A percentile compares a stretch with the other conserved stretches of the same genome.
phyloP scores from a whole-genome alignment of 306 rosid genomes.

The Pyrus betulifolia region DNA sequence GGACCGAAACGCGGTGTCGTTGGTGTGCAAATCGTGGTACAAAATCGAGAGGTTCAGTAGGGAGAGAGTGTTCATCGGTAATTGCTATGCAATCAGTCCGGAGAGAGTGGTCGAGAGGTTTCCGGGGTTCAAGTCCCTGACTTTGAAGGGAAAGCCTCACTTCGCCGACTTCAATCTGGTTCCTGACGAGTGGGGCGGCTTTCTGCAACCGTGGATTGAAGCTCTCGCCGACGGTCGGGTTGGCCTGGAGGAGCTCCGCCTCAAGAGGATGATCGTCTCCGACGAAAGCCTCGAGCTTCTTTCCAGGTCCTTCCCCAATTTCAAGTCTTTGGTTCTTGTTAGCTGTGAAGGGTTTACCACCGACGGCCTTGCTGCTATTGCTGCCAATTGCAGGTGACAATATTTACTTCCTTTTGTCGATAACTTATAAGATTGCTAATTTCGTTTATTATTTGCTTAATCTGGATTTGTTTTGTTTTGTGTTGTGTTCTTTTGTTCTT shows the following conservation, averaged over 20 bases:
- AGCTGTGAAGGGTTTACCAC: constrained; percentile 94
- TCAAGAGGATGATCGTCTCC: constrained; percentile 88
- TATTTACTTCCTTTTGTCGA: background rate
- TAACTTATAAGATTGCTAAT: background rate
- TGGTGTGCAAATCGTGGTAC: constrained; percentile 87
- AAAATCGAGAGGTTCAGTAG: constrained; percentile 66
- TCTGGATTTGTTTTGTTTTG: background rate
- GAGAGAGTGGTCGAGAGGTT: constrained; percentile 67
- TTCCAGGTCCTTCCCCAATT: constrained; percentile 61
- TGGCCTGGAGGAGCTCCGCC: constrained; percentile 69
- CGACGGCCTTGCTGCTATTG: constrained; percentile 80
- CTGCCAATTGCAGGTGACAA: constrained; percentile 84
- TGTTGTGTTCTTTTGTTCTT: background rate
- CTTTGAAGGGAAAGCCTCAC: constrained; percentile 93
- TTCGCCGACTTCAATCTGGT: constrained; percentile 95
- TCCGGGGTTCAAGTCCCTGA: constrained; percentile 54
- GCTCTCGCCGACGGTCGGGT: constrained; percentile 40
- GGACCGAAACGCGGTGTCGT: constrained; percentile 75
- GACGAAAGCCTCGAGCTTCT: constrained; percentile 82
- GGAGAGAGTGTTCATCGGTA: constrained; percentile 67
- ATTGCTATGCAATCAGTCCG: constrained; percentile 77
- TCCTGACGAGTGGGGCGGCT: constrained; percentile 84
- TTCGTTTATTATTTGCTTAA: background rate
- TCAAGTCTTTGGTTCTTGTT: constrained; percentile 74
- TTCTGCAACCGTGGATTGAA: constrained; percentile 72